phyloP scores from a whole-genome alignment of 176 grass and related monocot species.

The Ananas comosus region DNA sequence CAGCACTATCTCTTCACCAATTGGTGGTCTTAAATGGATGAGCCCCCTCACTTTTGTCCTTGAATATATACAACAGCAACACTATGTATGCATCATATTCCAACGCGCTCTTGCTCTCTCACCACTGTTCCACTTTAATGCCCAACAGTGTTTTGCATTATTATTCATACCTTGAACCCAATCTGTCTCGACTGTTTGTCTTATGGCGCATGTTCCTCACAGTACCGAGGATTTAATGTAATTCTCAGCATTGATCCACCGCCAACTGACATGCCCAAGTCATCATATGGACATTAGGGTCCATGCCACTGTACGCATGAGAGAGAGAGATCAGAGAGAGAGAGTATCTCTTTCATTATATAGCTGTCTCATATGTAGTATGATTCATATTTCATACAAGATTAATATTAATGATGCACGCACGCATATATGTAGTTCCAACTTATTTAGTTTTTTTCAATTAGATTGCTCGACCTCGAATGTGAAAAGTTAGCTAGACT shows the following conservation, averaged over 20 bases:
- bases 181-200: constrained; percentile 28
- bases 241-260: not conserved
- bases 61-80: constrained; percentile 53
- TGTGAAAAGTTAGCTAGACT: not conserved
- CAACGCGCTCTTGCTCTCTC: constrained; percentile 44
- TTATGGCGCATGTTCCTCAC: not conserved
- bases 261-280: not conserved
- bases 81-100: constrained; percentile 64
- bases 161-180: constrained; percentile 80
- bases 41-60: constrained; percentile 28
- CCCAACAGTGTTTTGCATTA: constrained; percentile 19
- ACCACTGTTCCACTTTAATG: constrained; percentile 75
- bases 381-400: not conserved
- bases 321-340: not conserved
- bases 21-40: constrained; percentile 28
- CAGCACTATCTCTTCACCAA: constrained; percentile 1
- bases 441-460: not conserved
- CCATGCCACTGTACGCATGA: not conserved
- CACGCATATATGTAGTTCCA: not conserved
- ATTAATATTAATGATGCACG: not conserved
- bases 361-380: not conserved
- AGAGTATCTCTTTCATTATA: not conserved
- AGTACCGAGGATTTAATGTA: not conserved
- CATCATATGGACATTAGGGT: not conserved
- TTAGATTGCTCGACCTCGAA: not conserved